These are phyloP conservation scores for Trichoderma sp. DNA, from an alignment of 2,329 filamentous ascomycete species.

Conservation along the genomic window DNA sequence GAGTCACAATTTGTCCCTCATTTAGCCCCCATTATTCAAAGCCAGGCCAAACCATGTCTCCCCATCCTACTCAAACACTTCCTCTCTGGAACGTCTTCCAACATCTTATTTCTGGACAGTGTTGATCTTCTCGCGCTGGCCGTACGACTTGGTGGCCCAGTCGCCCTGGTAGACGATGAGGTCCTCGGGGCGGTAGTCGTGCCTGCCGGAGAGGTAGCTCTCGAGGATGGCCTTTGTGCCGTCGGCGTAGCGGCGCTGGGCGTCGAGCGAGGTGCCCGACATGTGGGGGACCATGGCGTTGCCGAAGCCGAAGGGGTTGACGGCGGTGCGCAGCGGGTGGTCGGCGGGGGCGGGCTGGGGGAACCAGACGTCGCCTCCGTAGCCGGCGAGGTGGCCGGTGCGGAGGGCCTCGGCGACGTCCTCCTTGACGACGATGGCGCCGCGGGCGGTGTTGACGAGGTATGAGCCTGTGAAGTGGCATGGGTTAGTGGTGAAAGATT, in stretches of 20 bases:
- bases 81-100: not conserved
- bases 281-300: conserved; percentile 99
- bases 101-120: conserved; percentile 7
- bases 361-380: conserved; percentile 93
- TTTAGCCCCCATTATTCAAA: not conserved
- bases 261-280: conserved; percentile 98
- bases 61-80: not conserved
- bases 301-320: conserved; percentile 93
- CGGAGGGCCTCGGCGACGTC: conserved; percentile 94
- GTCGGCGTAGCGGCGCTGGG: conserved; percentile 87
- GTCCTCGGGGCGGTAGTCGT: conserved; percentile 88
- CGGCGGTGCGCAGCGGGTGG: conserved; percentile 87
- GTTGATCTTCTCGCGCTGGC: conserved; percentile 62
- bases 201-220: conserved; percentile 83
- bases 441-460: conserved; percentile 98
- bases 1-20: not conserved
- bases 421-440: conserved; percentile 99
- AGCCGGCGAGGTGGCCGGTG: conserved; percentile 85
- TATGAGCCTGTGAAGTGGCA: conserved; percentile 68
- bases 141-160: conserved; percentile 94
- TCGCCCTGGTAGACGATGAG: conserved; percentile 87
- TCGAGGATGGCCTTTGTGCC: conserved; percentile 88
- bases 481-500: not conserved
- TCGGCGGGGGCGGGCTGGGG: conserved; percentile 94
- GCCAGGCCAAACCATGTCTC: not conserved